Evolutionary conservation across 352 stramenopile species (phyloP).

Genomic region (Globisporangium megalacanthum): DNA sequence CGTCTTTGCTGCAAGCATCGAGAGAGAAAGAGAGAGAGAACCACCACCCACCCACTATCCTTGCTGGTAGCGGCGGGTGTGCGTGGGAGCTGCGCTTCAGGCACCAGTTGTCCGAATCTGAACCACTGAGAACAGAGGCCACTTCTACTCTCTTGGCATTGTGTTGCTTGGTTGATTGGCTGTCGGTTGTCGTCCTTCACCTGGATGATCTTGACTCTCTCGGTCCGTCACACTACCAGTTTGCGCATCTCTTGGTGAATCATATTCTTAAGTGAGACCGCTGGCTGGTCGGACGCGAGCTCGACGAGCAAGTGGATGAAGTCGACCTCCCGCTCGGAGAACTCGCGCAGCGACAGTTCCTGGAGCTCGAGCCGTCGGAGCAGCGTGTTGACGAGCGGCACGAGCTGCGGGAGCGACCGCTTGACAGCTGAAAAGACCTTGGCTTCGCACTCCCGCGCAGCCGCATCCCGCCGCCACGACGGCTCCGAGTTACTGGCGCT

Average conservation of each 20-base stretch:
- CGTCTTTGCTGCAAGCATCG: constrained; percentile 8
- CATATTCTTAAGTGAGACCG: constrained; percentile 55
- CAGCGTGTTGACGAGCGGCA: constrained; percentile 66
- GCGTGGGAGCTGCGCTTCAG: neutral
- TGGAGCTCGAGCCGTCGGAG: constrained; percentile 65
- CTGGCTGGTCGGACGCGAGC: constrained; percentile 67
- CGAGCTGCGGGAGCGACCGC: constrained; percentile 51
- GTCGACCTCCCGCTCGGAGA: constrained; percentile 69
- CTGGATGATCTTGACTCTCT: neutral
- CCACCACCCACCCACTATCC: neutral
- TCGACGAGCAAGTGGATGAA: constrained; percentile 79
- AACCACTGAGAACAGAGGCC: neutral
- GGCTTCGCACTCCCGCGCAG: constrained; percentile 42
- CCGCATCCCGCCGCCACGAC: constrained; percentile 35
- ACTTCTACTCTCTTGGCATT: neutral
- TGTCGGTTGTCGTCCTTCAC: too few species aligned
- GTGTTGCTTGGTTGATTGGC: too few species aligned
- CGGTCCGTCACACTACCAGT: constrained; percentile 15
- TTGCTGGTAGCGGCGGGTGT: neutral
- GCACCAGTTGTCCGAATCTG: neutral
- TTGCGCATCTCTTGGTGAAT: constrained; percentile 68
- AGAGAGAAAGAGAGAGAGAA: constrained; percentile 36
- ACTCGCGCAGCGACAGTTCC: constrained; percentile 66
- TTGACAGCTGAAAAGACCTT: constrained; percentile 56
- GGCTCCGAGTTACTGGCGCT: neutral